Conservation (phyloP, 192 early-diverging fungal species). For the Coemansia sp. region DNA sequence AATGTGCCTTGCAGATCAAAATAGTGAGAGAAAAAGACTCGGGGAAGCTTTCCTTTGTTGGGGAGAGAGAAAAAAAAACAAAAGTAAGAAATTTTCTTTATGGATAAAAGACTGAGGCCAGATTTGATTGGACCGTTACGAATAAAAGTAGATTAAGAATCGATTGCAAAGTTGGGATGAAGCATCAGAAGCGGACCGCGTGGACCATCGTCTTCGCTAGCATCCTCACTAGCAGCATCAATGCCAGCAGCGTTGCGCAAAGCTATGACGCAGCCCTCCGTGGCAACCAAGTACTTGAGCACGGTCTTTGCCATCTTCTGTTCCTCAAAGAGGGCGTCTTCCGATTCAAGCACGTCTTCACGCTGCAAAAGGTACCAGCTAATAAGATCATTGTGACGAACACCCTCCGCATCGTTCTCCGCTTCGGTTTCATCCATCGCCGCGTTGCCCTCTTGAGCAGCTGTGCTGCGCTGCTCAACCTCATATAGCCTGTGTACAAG, state of each 20-base stretch:
- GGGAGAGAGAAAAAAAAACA: background rate
- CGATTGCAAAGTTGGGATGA: slow-evolving; percentile 54
- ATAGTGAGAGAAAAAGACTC: background rate
- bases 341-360: slow-evolving; percentile 62
- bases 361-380: slow-evolving; percentile 72
- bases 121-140: too few relatives aligned
- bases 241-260: slow-evolving; percentile 17
- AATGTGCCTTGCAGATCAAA: background rate
- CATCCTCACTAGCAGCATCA: background rate
- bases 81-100: background rate
- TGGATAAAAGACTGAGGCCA: background rate
- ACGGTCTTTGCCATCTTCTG: slow-evolving; percentile 65
- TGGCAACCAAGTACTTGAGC: slow-evolving; percentile 64
- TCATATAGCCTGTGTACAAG: slow-evolving; percentile 51
- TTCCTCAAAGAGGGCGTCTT: slow-evolving; percentile 64
- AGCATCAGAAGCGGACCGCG: slow-evolving; percentile 46
- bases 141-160: slow-evolving; percentile 32
- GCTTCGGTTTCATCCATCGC: background rate
- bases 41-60: background rate
- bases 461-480: slow-evolving; percentile 19
- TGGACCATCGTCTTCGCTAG: background rate
- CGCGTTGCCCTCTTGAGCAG: too few relatives aligned
- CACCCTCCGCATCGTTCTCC: slow-evolving; percentile 29
- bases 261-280: slow-evolving; percentile 59
- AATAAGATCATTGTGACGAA: slow-evolving; percentile 61